Percentiles rank a stretch among this genome's conserved stretches.
Evolutionary conservation across 2,329 filamentous ascomycete genomes (phyloP).

Genomic region (Penicillium sp.): DNA sequence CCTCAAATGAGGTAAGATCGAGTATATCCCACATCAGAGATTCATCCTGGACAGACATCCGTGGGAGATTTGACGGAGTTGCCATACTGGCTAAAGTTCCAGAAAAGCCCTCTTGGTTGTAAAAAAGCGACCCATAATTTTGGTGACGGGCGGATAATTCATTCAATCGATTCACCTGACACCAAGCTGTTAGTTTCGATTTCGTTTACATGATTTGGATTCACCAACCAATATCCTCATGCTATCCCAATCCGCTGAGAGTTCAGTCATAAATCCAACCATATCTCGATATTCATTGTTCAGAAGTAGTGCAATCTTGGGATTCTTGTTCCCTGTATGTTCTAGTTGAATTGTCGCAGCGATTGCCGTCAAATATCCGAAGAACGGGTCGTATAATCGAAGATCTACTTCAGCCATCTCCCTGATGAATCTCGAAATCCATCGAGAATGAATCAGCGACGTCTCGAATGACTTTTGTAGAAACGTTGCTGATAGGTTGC

Average conservation of each 20-base stretch:
- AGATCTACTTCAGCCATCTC: slow-evolving; percentile 31
- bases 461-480: slow-evolving; percentile 34
- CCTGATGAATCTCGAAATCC: slow-evolving; percentile 30
- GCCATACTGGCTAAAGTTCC: slow-evolving; percentile 30
- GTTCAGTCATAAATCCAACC: slow-evolving; percentile 24
- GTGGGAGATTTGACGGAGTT: slow-evolving; percentile 28
- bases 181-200: not conserved
- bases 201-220: slow-evolving; percentile 3
- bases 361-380: slow-evolving; percentile 32
- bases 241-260: slow-evolving; percentile 26
- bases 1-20: slow-evolving; percentile 24
- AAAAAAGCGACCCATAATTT: slow-evolving; percentile 30
- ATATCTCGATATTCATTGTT: slow-evolving; percentile 29
- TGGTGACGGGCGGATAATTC: slow-evolving; percentile 27
- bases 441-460: slow-evolving; percentile 32
- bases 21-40: slow-evolving; percentile 32
- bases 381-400: slow-evolving; percentile 28
- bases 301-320: slow-evolving; percentile 26
- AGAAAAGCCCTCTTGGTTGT: slow-evolving; percentile 30
- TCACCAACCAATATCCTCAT: slow-evolving; percentile 23
- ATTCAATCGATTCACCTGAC: slow-evolving; percentile 24
- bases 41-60: slow-evolving; percentile 31
- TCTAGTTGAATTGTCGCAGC: slow-evolving; percentile 35
- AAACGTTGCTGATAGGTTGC: slow-evolving; percentile 30
- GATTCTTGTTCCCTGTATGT: slow-evolving; percentile 30